Base-by-base conservation (phyloP, 768 basidiomycete species). In the Mycena indigotica region DNA sequence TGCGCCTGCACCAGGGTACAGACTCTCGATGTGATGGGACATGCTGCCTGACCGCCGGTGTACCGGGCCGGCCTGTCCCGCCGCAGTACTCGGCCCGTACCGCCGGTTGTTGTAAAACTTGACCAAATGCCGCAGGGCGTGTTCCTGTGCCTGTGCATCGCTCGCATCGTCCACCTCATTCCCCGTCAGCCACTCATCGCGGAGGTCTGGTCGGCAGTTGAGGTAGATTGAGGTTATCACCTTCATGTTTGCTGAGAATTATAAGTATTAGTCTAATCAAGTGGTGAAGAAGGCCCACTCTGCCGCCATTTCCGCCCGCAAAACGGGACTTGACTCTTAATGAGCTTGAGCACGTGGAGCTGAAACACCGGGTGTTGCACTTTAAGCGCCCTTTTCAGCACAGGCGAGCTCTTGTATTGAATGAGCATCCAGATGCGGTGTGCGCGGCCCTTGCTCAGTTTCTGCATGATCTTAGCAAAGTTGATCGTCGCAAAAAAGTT, bases 281-380 rank as follows among this genome's bases (percentile, higher is more conserved):
- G 50, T 26, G 49, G 46, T 38, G 54, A 45, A 58, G 50, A 28
- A 30, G 17, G 71, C 84, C 66, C 73, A 97, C 95, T 90, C 77
- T 97, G 95, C 50, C 96, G 82, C 97, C 97, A 99, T 75, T 96
- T 98, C 39, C 96, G 82, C 19, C 96, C 97, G 68, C 94, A 96
- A 72, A 94, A 98, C 2, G 97, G 97, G 4, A 98, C 95, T 80
- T 98, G 97, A 63, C 93, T 95, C 79, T 99, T 99, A 79, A 98
- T 95, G 57, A 98, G 78, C 74, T 99, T 99, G 63, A 99, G 80
- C 8, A 97, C 85, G 73, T 97, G 93, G 24, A 98, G 81, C 70
- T 98, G 96, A 58, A 98, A 73, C 83, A 96, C 81, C 3, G 95
- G 93, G 66, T 99, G 97, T 65, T 91, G 87, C 12, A 99, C 95